Evolutionary conservation across 441 rosid genomes (phyloP), one percentile per base, ranked within the genome.

Genomic region (Jatropha podagrica): DNA sequence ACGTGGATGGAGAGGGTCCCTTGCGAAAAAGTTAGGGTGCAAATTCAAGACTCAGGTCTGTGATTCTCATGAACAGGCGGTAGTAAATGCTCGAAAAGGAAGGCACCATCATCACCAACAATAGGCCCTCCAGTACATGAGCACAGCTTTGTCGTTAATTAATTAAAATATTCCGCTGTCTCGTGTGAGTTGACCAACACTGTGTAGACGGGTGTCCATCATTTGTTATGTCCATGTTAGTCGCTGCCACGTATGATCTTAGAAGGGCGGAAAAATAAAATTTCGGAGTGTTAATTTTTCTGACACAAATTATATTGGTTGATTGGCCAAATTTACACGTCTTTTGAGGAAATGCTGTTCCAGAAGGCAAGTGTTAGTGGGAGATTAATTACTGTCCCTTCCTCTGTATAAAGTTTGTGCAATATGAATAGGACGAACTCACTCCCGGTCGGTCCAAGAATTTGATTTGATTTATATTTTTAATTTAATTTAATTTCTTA

Each of bases 1-100:
- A 0, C 71, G 42, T 9, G 82, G 89, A 9, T 86, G 96, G 89
- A 81, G 71, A 58, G 90, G 85, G 61, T 91, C 97, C 0, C n/a
- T 92, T 66, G 78, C 86, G 8, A 86, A 75, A 73, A 86, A 69
- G 60, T 84, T 95, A 1, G 98, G 99, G 27, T 93, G 99, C 54
- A 93, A 95, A 81, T 92, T 93, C 74, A 95, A 87, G 87, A 90
- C 95, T 0, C 99, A 90, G 78, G 98, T 95, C 41, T 93, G 98
- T 56, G 95, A 93, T 86, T 95, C 99, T 9, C 98, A 95, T 15
- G 98, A 90, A 65, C 86, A 86, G 3, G 75, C 93, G 51, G 87
- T 89, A 38, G 87, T 87, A 0, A 89, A 88, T 20, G 78, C 76
- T 5, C 76, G 89, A 70, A 86, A 77, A 52, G 88, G 83, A 8